Evolutionary conservation across 768 basidiomycete species (phyloP), one percentile per base, ranked within the genome.

Genomic region (Cubamyces lactineus): DNA sequence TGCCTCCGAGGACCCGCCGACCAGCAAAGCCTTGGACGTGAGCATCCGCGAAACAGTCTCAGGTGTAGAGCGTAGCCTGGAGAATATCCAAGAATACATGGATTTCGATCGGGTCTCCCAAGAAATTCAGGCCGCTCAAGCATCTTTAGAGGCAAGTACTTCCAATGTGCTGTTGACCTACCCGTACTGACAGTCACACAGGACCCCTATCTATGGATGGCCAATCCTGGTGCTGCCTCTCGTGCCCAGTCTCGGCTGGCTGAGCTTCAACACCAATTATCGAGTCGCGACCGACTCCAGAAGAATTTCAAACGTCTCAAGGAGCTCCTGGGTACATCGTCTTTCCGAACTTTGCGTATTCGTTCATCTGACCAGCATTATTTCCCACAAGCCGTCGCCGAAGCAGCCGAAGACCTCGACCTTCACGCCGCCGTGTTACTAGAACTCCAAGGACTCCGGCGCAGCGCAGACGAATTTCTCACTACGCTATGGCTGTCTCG

Each of bases 231-330:
- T n/a, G 55, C 53, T 8, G 61, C 64, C 11, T 30, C 62, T 9
- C 57, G 55, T 39, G 47, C 45, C 15, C 63, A 64, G 41, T 38
- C 64, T 16, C 57, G 61, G 15, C 53, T 65, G 7, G 48, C 50
- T 0, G 57, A 59, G n/a, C 30, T 67, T 39, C 61, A 65, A 38
- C 56, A 57, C 41, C 61, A 61, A 34, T 41, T 67, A 3, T 53
- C 58, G 1, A 63, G 58, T 6, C 57, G 59, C 19, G 15, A 51
- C 12, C 40, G 24, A 23, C 30, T 63, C 8, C 57, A 45, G 2
- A 21, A 47, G 15, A 48, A 57, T 9, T 39, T 59, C 12, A 40
- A 58, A 7, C 46, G 45, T 9, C 49, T 66, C 16, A 58, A 47
- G 48, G 65, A 66, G 28, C 43, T 62, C 8, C 34, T 53, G 28